Evolutionary conservation across 2,329 filamentous ascomycete species (phyloP), one percentile per base, ranked within the genome.

Genomic region (Microthyrium microscopicum): DNA sequence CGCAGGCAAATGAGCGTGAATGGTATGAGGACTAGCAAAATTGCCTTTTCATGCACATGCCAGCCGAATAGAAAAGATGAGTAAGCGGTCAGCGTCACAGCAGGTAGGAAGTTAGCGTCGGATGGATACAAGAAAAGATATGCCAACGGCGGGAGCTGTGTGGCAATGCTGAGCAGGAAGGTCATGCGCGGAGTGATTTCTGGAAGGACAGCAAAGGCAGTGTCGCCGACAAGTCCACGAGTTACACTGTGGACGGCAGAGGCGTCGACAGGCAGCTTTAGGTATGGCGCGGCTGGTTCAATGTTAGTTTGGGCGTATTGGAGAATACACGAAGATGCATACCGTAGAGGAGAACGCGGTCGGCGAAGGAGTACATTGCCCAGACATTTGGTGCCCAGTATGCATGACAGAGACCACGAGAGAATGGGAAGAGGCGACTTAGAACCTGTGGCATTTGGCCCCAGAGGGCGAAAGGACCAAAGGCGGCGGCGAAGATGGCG

Each of bases 381-480:
- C 89, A 98, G 2, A 93, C 62, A 44, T 98, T 98, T 0, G 89
- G 85, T 9, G 89, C 89, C 89, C 89, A 98, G 54, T 98, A 98
- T 1, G 89, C 89, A 59, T 98, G 89, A 51, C 87, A 95, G 4
- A 98, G 62, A 1, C 89, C 89, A 39, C 89, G 68, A 1, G 84
- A 84, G 53, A 98, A 98, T 1, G 89, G 89, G 46, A 98, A 98
- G 6, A 98, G 61, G 22, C 89, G 70, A 48, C 73, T 77, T 39
- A 89, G 56, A 16, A 98, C 63, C 57, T 95, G 89, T 9, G 77
- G 70, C 12, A 93, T 70, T 55, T 95, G 89, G 6, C 70, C 73
- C 70, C 77, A 77, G 38, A 74, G 64, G 4, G 68, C 74, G 55
- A 95, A 98, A 0, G 89, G 89, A 0, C 83, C 89, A 53, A 98